Percentiles rank a stretch among this genome's conserved stretches.
Conservation (phyloP, 192 early-diverging fungal species). For the Neocallimastix lanati region DNA sequence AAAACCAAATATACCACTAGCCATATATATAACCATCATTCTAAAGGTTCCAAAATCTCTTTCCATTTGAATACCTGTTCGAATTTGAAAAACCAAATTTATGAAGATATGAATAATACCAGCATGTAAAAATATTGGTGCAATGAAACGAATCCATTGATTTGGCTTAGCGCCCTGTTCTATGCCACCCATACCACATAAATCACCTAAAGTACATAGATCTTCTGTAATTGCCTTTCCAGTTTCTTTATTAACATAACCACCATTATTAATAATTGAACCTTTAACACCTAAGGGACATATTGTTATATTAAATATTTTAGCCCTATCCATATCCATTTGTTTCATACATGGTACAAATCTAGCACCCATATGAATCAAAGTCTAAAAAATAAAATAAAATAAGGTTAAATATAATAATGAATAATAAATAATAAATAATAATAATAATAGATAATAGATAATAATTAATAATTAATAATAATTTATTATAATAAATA, state of each 20-base stretch:
- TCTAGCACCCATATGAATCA: constrained; percentile 53
- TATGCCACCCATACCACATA: constrained; percentile 33
- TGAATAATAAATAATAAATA: no score
- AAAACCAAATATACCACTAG: constrained; percentile 58
- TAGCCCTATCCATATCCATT: constrained; percentile 3
- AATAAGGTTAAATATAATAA: no score
- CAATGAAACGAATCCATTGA: constrained; percentile 65
- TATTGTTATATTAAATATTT: constrained; percentile 1
- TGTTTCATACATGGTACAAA: constrained; percentile 64
- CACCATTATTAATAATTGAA: not conserved
- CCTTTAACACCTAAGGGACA: constrained; percentile 21
- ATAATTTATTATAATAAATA: no score
- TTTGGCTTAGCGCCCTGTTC: constrained; percentile 23
- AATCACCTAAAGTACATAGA: constrained; percentile 18
- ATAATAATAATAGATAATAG: no score
- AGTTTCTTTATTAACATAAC: not conserved
- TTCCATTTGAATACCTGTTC: constrained; percentile 54
- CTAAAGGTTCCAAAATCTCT: constrained; percentile 53
- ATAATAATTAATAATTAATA: no score
- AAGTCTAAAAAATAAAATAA: constrained; percentile 13
- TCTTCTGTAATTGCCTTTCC: not conserved
- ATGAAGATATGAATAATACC: constrained; percentile 59
- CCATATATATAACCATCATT: constrained; percentile 49
- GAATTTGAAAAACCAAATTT: constrained; percentile 54
- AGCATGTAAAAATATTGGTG: constrained; percentile 63